phyloP scores from a whole-genome alignment of 352 stramenopile genomes.

The Phytopythium boreale region DNA sequence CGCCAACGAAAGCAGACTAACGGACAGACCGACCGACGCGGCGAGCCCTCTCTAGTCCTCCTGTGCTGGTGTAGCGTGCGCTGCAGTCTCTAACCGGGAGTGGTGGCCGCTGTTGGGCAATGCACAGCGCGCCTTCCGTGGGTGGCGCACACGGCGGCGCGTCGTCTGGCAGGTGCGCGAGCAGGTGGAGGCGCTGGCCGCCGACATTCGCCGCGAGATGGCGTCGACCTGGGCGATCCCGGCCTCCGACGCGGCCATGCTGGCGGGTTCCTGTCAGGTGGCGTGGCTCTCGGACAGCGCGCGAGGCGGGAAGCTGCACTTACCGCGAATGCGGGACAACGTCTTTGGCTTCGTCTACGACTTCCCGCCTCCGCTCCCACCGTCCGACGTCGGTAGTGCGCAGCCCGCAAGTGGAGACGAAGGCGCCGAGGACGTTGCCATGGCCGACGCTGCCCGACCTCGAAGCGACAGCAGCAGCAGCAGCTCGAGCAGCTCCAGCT shows the following conservation, averaged over 20 bases:
- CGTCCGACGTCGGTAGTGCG: background rate
- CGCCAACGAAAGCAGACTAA: background rate
- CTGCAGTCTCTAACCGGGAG: background rate
- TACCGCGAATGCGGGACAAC: conserved; percentile 38
- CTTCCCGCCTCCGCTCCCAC: conserved; percentile 12
- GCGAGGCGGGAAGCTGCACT: conserved; percentile 23
- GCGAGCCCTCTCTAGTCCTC: background rate
- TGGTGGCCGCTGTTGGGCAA: background rate
- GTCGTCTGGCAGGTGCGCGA: conserved; percentile 46
- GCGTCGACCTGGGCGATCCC: conserved; percentile 28
- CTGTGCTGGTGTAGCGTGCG: no score
- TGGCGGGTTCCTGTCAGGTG: background rate
- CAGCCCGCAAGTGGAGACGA: background rate
- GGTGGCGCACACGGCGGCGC: conserved; percentile 42
- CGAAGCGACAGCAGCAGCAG: background rate
- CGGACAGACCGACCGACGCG: background rate
- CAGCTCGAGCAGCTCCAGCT: conserved; percentile 3
- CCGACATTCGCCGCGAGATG: conserved; percentile 32
- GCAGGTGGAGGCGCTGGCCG: conserved; percentile 40
- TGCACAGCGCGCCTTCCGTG: conserved; percentile 41
- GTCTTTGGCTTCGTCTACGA: conserved; percentile 32
- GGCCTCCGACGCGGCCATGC: background rate
- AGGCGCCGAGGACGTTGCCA: background rate
- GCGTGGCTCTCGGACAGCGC: conserved; percentile 16
- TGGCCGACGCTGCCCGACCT: background rate